phyloP scores from a whole-genome alignment of 495 filamentous ascomycete genomes.

The Penicillium silybi region DNA sequence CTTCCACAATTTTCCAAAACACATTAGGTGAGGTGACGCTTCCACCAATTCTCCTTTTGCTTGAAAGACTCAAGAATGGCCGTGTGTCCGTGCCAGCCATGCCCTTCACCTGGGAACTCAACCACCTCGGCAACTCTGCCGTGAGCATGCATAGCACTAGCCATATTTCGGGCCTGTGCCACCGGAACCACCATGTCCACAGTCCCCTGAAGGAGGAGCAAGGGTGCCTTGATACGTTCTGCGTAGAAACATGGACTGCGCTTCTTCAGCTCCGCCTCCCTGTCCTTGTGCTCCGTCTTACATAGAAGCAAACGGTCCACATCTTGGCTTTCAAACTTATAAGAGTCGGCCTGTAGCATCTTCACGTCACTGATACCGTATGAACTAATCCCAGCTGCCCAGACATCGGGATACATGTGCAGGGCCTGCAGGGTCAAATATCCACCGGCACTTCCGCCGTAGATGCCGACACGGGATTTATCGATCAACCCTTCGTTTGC shows the following conservation, averaged over 20 bases:
- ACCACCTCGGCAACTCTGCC: constrained; percentile 41
- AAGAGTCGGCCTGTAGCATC: constrained; percentile 38
- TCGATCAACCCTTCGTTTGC: constrained; percentile 30
- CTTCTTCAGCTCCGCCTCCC: constrained; percentile 31
- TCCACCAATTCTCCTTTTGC: constrained; percentile 27
- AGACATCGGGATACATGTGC: constrained; percentile 28
- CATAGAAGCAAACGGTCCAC: constrained; percentile 35
- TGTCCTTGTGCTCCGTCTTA: constrained; percentile 24
- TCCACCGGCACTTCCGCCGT: constrained; percentile 45
- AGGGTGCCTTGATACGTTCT: constrained; percentile 38
- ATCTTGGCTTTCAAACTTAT: constrained; percentile 52
- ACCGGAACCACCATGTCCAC: constrained; percentile 46
- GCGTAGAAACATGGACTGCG: constrained; percentile 44
- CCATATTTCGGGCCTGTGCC: constrained; percentile 43
- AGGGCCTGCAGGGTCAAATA: constrained; percentile 43
- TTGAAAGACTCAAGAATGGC: constrained; percentile 22
- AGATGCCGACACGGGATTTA: constrained; percentile 37
- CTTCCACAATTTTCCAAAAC: neutral
- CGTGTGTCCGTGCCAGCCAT: constrained; percentile 30
- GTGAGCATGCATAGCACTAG: constrained; percentile 28
- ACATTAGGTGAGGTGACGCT: constrained; percentile 12
- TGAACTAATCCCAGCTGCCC: constrained; percentile 38
- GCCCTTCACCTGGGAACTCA: constrained; percentile 45
- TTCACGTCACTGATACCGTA: constrained; percentile 46
- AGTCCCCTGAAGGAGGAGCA: constrained; percentile 47